These are phyloP conservation scores for Pogostemon cablin DNA, from an alignment of 257 asterid genomes.

Conservation along the genomic window DNA sequence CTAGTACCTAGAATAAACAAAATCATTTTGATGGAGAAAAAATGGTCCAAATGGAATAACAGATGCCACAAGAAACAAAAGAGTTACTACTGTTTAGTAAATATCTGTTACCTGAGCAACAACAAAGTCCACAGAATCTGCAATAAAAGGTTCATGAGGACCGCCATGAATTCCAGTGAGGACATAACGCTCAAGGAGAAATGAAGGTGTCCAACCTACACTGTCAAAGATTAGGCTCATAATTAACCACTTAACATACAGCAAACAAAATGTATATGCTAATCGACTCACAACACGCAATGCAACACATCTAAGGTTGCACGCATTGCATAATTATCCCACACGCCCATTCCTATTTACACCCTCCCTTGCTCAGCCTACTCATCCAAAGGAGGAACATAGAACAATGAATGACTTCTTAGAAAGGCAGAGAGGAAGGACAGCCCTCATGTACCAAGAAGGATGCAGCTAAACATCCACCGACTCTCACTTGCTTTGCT, in stretches of 20 bases:
- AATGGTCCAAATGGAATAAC: not conserved
- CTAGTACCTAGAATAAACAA: constrained; percentile 7
- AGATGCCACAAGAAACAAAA: constrained; percentile 19
- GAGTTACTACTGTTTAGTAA: not conserved
- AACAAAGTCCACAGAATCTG: constrained; percentile 96
- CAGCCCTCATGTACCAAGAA: not conserved
- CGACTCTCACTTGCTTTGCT: not conserved
- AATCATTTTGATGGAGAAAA: not conserved
- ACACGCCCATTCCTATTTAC: not conserved
- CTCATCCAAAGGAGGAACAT: not conserved
- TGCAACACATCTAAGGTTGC: not conserved
- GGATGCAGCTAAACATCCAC: constrained; percentile 17
- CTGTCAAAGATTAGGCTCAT: constrained; percentile 53
- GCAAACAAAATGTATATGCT: not conserved
- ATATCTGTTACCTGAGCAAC: constrained; percentile 83
- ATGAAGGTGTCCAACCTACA: constrained; percentile 93
- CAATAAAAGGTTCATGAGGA: constrained; percentile 97
- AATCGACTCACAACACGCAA: constrained; percentile 14
- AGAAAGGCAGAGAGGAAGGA: constrained; percentile 1
- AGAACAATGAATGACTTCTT: constrained; percentile 4
- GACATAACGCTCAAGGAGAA: constrained; percentile 88
- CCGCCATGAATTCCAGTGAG: constrained; percentile 88
- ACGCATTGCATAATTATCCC: not conserved
- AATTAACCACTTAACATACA: constrained; percentile 27
- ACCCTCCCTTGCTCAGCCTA: not conserved